Evolutionary conservation across 805 yeast genomes (phyloP).

Genomic region (Aciculoconidium aculeatum): DNA sequence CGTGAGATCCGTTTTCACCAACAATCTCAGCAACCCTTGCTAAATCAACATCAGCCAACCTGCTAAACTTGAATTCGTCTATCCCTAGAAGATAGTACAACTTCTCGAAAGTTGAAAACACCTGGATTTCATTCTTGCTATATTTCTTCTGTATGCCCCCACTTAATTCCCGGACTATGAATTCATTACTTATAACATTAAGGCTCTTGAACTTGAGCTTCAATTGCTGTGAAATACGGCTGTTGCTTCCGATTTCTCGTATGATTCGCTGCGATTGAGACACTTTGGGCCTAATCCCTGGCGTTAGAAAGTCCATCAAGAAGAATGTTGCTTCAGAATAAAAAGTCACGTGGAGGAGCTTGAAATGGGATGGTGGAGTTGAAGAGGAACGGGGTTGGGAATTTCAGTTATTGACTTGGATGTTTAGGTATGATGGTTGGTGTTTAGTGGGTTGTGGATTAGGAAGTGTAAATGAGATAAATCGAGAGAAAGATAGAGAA

Average conservation of each 20-base stretch:
- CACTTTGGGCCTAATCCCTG: constrained; percentile 13
- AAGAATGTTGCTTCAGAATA: no score
- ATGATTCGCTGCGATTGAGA: constrained; percentile 9
- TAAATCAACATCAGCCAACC: constrained; percentile 6
- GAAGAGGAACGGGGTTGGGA: no score
- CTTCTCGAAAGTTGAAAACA: constrained; percentile 14
- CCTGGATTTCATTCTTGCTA: constrained; percentile 1
- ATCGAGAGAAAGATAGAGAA: no score
- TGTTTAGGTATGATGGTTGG: no score
- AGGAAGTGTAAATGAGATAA: no score
- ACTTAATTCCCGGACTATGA: constrained; percentile 15
- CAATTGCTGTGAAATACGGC: constrained; percentile 24
- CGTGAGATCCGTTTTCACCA: no score
- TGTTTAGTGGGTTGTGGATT: no score
- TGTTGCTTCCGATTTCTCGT: constrained; percentile 21
- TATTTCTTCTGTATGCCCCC: constrained; percentile 4
- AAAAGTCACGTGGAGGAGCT: no score
- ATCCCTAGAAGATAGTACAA: constrained; percentile 17
- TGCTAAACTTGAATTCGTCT: constrained; percentile 12
- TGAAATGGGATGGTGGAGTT: no score
- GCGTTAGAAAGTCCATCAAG: constrained; percentile 21
- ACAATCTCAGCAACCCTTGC: no score
- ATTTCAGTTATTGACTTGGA: no score
- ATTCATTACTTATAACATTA: constrained; percentile 17
- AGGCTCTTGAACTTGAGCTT: constrained; percentile 16